Evolutionary conservation across 2,329 filamentous ascomycete species (phyloP), one percentile per base, ranked within the genome.

Genomic region (Exophiala calicioides): DNA sequence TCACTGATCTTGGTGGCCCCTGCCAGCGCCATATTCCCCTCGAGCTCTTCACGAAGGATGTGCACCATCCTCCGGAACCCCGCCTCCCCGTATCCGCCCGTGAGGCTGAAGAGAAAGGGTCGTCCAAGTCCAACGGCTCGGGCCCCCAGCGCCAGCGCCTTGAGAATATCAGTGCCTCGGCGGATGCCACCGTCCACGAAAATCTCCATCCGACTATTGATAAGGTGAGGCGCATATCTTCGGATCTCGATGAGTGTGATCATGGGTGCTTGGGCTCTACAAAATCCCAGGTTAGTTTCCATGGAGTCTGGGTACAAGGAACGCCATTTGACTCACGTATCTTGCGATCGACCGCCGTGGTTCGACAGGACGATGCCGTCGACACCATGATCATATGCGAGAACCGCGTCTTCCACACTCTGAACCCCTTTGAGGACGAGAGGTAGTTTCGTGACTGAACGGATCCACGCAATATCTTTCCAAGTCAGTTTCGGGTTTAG

Each of bases 391-490:
- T 74, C 62, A 47, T 74, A 69, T 0, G 79, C 78, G 21, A 71
- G 57, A 8, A 68, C 68, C 0, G 78, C 78, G 57, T 82, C 78
- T 24, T 76, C 76, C 0, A 76, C 76, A 12, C 68, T 74, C 67
- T 80, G 78, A 3, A 81, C 70, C 0, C 78, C 79, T 60, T 81
- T 81, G 21, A 81, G 52, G 33, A 79, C 72, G n/a, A 81, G 68
- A 0, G 77, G 77, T 9, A 78, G 65, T 13, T 9, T 78, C 55
- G 20, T 65, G 36, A 67, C 57, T 27, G 71, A 65, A 3, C 80
- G 66, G 26, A 50, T 38, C 79, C 79, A 82, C 10, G 63, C 60
- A 5, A 82, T 57, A 55, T 81, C 77, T 4, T 69, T 66, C 79
- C 76, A 79, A 3, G 65, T 68, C 4, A 82, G 63, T 0, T 68